Percentiles rank a stretch among this genome's conserved stretches.
Conservation (phyloP, 768 basidiomycete genomes). For the Podaxis sp. region DNA sequence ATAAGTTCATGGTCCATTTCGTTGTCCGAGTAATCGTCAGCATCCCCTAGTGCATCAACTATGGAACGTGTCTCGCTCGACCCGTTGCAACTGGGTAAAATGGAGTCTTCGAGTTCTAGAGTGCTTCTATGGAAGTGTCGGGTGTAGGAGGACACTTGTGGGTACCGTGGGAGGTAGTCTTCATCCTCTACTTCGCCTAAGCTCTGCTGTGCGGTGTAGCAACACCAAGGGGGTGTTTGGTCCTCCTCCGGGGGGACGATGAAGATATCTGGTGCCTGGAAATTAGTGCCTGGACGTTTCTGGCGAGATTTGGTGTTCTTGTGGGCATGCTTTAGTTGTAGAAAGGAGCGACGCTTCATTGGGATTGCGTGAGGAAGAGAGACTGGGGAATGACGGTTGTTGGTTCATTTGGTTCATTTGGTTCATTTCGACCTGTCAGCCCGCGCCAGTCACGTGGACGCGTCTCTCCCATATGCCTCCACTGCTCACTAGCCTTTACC, state of each 20-base stretch:
- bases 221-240: constrained; percentile 51
- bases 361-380: constrained; percentile 10
- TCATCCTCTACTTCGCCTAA: constrained; percentile 19
- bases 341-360: constrained; percentile 13
- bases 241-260: constrained; percentile 63
- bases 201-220: constrained; percentile 47
- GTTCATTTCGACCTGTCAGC: constrained; percentile 21
- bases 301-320: not conserved
- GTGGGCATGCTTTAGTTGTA: not conserved
- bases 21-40: constrained; percentile 23
- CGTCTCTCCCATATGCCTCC: constrained; percentile 14
- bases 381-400: constrained; percentile 6
- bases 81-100: constrained; percentile 19
- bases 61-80: constrained; percentile 26
- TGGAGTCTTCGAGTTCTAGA: constrained; percentile 10
- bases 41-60: constrained; percentile 29
- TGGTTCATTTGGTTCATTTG: not conserved
- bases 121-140: constrained; percentile 15
- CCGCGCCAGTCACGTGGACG: constrained; percentile 31
- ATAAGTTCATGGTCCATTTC: constrained; percentile 24
- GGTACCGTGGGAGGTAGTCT: constrained; percentile 14
- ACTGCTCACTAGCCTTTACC: not conserved
- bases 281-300: constrained; percentile 10
- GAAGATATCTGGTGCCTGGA: constrained; percentile 50
- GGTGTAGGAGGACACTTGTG: constrained; percentile 14